These are phyloP conservation scores for Fonsecaea pugnacius DNA, from an alignment of 2,329 filamentous ascomycete genomes.

Conservation along the genomic window DNA sequence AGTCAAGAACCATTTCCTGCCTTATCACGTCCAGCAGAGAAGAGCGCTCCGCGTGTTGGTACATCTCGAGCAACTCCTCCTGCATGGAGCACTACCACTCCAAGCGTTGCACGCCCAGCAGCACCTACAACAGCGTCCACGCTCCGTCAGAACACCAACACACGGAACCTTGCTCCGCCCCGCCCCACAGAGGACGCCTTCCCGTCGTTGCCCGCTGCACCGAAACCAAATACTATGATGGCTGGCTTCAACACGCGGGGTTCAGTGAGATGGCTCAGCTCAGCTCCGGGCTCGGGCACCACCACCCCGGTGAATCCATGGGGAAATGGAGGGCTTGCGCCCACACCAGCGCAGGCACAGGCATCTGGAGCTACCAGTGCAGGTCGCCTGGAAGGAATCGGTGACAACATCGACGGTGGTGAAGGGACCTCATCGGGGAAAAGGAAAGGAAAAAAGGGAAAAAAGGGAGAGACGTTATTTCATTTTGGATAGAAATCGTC, in stretches of 20 bases:
- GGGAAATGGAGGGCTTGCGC: slow-evolving; percentile 38
- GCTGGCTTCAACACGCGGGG: slow-evolving; percentile 52
- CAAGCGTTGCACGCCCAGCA: slow-evolving; percentile 27
- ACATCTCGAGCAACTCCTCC: slow-evolving; percentile 19
- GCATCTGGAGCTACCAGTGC: slow-evolving; percentile 21
- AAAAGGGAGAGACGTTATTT: slow-evolving; percentile 49
- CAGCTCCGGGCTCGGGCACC: slow-evolving; percentile 40
- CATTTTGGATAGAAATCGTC: slow-evolving; percentile 43
- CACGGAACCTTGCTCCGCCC: slow-evolving; percentile 40
- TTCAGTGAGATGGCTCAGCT: slow-evolving; percentile 50
- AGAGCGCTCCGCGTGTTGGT: slow-evolving; percentile 37
- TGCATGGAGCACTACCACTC: slow-evolving; percentile 31
- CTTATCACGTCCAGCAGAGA: slow-evolving; percentile 45
- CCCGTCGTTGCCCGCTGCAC: slow-evolving; percentile 78
- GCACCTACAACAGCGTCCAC: slow-evolving; percentile 24
- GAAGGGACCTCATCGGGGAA: slow-evolving; percentile 35
- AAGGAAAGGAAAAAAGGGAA: slow-evolving; percentile 43
- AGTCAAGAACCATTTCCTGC: slow-evolving; percentile 54
- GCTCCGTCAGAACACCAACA: slow-evolving; percentile 19
- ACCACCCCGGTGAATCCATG: slow-evolving; percentile 45
- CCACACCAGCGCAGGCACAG: slow-evolving; percentile 32
- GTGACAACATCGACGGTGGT: slow-evolving; percentile 36
- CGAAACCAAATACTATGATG: slow-evolving; percentile 65
- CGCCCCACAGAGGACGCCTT: slow-evolving; percentile 65
- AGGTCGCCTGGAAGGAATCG: slow-evolving; percentile 31